Percentiles rank a stretch among this genome's conserved stretches.
phyloP scores from a whole-genome alignment of 805 yeast species.

The Ogataea ramenticola region DNA sequence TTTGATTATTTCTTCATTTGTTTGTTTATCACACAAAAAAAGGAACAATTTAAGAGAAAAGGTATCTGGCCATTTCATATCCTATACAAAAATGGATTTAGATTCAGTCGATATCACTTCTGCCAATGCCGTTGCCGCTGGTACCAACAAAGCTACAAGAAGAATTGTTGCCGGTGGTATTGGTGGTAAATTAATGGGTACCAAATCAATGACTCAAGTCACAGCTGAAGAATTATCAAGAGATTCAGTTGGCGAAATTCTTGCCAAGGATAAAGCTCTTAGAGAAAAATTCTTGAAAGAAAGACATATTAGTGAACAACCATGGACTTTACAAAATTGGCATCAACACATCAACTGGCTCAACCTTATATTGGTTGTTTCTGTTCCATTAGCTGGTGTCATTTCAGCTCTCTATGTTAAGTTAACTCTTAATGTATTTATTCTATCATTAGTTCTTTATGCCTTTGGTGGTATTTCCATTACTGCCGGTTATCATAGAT shows the following conservation, averaged over 20 bases:
- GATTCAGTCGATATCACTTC: slow-evolving; percentile 52
- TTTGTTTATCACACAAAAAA: no score
- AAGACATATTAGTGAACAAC: slow-evolving; percentile 67
- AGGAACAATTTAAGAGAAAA: background rate
- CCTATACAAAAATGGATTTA: background rate
- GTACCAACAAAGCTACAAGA: slow-evolving; percentile 61
- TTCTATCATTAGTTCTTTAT: slow-evolving; percentile 46
- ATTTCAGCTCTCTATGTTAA: slow-evolving; percentile 37
- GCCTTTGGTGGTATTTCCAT: slow-evolving; percentile 62
- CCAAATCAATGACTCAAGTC: slow-evolving; percentile 61
- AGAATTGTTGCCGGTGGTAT: slow-evolving; percentile 74
- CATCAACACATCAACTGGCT: slow-evolving; percentile 73
- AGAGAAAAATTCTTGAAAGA: slow-evolving; percentile 31
- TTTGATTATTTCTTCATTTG: no score
- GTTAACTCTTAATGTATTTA: slow-evolving; percentile 39
- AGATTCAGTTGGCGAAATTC: slow-evolving; percentile 41
- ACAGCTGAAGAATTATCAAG: slow-evolving; percentile 56
- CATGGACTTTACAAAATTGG: slow-evolving; percentile 73
- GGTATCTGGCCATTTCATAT: background rate
- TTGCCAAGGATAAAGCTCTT: slow-evolving; percentile 38
- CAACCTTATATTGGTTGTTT: slow-evolving; percentile 56
- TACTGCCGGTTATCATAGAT: slow-evolving; percentile 80
- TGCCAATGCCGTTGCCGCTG: slow-evolving; percentile 78
- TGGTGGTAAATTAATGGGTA: slow-evolving; percentile 77
- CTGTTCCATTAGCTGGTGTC: slow-evolving; percentile 52